Evolutionary conservation across 805 yeast species (phyloP).

Genomic region (Ogataea pilisensis): DNA sequence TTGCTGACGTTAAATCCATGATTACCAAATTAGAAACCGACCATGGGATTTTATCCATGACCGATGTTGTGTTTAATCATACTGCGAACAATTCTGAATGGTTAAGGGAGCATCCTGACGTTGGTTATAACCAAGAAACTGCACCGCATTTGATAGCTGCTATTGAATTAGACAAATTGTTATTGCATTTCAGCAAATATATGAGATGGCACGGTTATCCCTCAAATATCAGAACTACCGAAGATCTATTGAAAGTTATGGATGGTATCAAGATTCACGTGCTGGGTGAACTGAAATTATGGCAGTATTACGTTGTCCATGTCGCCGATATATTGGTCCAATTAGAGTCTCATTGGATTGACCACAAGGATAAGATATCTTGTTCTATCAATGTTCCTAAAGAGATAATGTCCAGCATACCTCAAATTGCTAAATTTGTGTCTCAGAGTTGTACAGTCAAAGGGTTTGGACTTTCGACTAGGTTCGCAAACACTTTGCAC

Average conservation of each 20-base stretch:
- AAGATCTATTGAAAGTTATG: constrained; percentile 58
- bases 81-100: constrained; percentile 89
- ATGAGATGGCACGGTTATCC: constrained; percentile 62
- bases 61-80: constrained; percentile 93
- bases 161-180: constrained; percentile 71
- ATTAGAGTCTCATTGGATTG: constrained; percentile 36
- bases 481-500: constrained; percentile 55
- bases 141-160: constrained; percentile 89
- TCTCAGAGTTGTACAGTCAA: constrained; percentile 37
- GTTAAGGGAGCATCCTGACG: constrained; percentile 83
- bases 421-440: constrained; percentile 47
- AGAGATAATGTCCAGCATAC: constrained; percentile 39
- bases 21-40: constrained; percentile 47
- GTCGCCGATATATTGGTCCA: constrained; percentile 38
- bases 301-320: constrained; percentile 86
- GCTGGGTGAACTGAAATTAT: constrained; percentile 58
- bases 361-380: constrained; percentile 3
- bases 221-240: constrained; percentile 41
- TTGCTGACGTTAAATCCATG: constrained; percentile 49
- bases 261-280: constrained; percentile 70
- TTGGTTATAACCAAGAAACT: constrained; percentile 80
- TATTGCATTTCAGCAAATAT: constrained; percentile 59
- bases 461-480: constrained; percentile 41
- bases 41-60: constrained; percentile 66
- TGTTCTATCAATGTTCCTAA: constrained; percentile 40